A percentile compares a stretch with the other conserved stretches of the same genome.
Conservation (phyloP, 2,329 filamentous ascomycete genomes). For the Metarhizium brunneum region DNA sequence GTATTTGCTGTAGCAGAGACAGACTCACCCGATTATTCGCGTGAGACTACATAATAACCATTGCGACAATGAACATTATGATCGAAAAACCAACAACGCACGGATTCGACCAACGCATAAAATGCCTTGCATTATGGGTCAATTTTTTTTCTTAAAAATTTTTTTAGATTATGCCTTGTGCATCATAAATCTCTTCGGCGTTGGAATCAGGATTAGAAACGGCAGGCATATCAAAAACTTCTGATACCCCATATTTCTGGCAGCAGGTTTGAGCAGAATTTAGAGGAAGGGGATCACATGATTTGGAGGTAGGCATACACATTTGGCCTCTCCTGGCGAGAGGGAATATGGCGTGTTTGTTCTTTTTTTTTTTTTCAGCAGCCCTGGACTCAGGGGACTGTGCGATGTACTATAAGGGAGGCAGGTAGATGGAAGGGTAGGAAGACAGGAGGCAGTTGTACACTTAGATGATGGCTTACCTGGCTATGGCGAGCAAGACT, state of each 20-base stretch:
- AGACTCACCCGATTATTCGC: background rate
- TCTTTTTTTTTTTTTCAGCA: background rate
- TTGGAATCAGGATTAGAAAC: background rate
- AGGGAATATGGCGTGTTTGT: background rate
- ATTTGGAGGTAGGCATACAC: background rate
- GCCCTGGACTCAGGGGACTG: background rate
- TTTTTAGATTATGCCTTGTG: background rate
- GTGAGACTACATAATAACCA: background rate
- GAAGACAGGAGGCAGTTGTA: background rate
- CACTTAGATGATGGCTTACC: background rate
- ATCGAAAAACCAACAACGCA: background rate
- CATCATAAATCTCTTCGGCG: background rate
- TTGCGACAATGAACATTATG: background rate
- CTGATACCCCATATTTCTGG: conserved; percentile 6
- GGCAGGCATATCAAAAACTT: conserved; percentile 1
- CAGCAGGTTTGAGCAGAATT: background rate
- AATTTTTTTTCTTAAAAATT: background rate
- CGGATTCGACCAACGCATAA: background rate
- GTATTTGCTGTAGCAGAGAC: background rate
- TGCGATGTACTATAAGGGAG: background rate
- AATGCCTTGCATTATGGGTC: background rate
- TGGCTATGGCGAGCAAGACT: background rate
- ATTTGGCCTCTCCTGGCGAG: background rate
- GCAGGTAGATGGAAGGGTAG: background rate
- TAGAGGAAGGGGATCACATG: background rate